Evolutionary conservation across 2,329 filamentous ascomycete genomes (phyloP).

Genomic region (Penicillium occitanis): DNA sequence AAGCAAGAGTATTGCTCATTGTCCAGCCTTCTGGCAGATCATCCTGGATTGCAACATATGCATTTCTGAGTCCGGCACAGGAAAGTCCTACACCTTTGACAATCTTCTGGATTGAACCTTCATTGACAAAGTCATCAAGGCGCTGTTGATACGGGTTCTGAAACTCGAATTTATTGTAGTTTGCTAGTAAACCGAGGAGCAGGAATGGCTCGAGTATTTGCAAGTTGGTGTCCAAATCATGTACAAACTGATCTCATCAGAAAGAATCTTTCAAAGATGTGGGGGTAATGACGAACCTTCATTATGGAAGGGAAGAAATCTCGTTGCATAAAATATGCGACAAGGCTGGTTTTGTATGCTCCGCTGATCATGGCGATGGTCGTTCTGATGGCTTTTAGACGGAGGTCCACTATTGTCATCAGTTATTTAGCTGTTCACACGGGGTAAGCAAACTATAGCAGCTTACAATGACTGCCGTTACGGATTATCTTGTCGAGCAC

Average conservation of each 20-base stretch:
- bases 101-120: conserved; percentile 78
- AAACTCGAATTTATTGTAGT: conserved; percentile 99
- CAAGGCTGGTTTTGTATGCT: conserved; percentile 90
- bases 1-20: conserved; percentile 73
- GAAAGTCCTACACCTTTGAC: conserved; percentile 72
- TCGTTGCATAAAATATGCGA: conserved; percentile 92
- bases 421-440: background rate
- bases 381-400: conserved; percentile 76
- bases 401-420: conserved; percentile 61
- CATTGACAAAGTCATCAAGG: conserved; percentile 93
- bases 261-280: background rate
- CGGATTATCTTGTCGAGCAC: conserved; percentile 80
- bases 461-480: conserved; percentile 68
- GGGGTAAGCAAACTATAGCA: background rate
- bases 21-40: conserved; percentile 90
- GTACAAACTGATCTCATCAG: conserved; percentile 64
- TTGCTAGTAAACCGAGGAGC: conserved; percentile 81
- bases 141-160: conserved; percentile 94
- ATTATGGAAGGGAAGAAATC: conserved; percentile 93
- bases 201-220: conserved; percentile 73
- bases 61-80: conserved; percentile 66
- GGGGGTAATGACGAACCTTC: conserved; percentile 63
- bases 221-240: conserved; percentile 68
- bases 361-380: conserved; percentile 83
- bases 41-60: conserved; percentile 83